These are phyloP conservation scores for Cutaneotrichosporon sp. DNA, from an alignment of 1,284 basidiomycete species.

Conservation along the genomic window DNA sequence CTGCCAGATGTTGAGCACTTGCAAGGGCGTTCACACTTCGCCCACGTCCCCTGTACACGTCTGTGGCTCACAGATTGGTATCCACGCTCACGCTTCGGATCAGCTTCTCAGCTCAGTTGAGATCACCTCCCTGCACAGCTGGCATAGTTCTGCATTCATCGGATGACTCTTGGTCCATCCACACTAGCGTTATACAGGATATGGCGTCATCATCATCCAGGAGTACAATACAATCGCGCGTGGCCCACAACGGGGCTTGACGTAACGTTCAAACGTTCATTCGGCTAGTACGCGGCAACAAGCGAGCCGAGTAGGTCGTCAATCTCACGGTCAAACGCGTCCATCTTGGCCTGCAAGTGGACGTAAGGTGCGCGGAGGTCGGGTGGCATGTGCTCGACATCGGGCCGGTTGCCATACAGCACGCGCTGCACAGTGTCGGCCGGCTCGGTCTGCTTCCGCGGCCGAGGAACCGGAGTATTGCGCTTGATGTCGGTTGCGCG, in stretches of 20 bases:
- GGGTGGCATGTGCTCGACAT: conserved; percentile 67
- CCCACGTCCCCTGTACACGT: not conserved
- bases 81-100: too few species aligned
- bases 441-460: conserved; percentile 29
- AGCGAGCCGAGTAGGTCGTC: conserved; percentile 61
- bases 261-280: not conserved
- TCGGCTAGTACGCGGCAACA: conserved; percentile 17
- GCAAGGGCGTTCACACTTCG: not conserved
- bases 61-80: too few species aligned
- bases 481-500: conserved; percentile 29
- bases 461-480: conserved; percentile 21
- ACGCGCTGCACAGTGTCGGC: conserved; percentile 67
- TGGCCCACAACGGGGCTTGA: not conserved
- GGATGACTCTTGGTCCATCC: not conserved
- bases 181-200: conserved; percentile 11
- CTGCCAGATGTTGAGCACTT: too few species aligned
- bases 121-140: not conserved
- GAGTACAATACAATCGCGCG: conserved; percentile 11
- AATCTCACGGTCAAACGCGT: conserved; percentile 69
- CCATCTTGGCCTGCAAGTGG: conserved; percentile 67
- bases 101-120: too few species aligned
- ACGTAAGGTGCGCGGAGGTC: conserved; percentile 69
- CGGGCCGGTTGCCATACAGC: conserved; percentile 62
- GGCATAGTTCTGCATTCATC: not conserved
- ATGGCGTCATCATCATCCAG: not conserved